These are phyloP conservation scores for Globisporangium spiculum DNA, from an alignment of 352 stramenopile genomes.

Conservation along the genomic window DNA sequence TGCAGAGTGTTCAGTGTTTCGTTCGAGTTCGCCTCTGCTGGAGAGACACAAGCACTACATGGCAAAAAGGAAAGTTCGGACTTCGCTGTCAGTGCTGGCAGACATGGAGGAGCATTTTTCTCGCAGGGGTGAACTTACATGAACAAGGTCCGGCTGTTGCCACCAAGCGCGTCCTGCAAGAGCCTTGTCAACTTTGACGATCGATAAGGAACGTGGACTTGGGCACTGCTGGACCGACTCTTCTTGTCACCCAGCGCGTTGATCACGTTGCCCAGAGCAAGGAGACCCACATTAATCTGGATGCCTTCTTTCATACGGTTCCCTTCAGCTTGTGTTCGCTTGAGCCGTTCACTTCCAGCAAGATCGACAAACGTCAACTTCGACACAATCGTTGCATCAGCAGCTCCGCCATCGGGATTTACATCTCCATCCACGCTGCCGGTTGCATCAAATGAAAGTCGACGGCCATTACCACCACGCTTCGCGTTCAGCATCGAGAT, in stretches of 20 bases:
- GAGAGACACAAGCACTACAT: slow-evolving; percentile 73
- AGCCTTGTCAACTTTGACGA: slow-evolving; percentile 81
- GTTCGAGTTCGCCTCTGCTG: slow-evolving; percentile 56
- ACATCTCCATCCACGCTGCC: slow-evolving; percentile 7
- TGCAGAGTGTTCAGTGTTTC: slow-evolving; percentile 85
- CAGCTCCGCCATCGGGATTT: slow-evolving; percentile 18
- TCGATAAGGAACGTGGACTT: slow-evolving; percentile 75
- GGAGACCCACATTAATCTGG: slow-evolving; percentile 84
- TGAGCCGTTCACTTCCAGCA: slow-evolving; percentile 81
- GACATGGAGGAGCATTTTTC: not conserved
- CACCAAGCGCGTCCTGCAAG: slow-evolving; percentile 81
- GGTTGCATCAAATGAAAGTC: slow-evolving; percentile 17
- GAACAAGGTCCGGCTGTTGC: slow-evolving; percentile 88
- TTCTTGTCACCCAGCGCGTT: slow-evolving; percentile 81
- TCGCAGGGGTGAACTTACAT: slow-evolving; percentile 46
- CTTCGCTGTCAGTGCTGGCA: not conserved
- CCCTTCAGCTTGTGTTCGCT: slow-evolving; percentile 81
- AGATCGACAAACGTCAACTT: slow-evolving; percentile 89
- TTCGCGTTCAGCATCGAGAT: slow-evolving; percentile 12
- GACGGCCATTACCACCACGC: slow-evolving; percentile 16
- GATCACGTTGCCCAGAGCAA: slow-evolving; percentile 86
- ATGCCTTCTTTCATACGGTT: slow-evolving; percentile 89
- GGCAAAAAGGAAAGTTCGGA: not conserved
- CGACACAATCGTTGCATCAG: slow-evolving; percentile 52
- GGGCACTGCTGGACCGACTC: slow-evolving; percentile 29